Evolutionary conservation across 495 filamentous ascomycete species (phyloP), one percentile per base, ranked within the genome.

Genomic region (Hypoxylon lienhwacheense): DNA sequence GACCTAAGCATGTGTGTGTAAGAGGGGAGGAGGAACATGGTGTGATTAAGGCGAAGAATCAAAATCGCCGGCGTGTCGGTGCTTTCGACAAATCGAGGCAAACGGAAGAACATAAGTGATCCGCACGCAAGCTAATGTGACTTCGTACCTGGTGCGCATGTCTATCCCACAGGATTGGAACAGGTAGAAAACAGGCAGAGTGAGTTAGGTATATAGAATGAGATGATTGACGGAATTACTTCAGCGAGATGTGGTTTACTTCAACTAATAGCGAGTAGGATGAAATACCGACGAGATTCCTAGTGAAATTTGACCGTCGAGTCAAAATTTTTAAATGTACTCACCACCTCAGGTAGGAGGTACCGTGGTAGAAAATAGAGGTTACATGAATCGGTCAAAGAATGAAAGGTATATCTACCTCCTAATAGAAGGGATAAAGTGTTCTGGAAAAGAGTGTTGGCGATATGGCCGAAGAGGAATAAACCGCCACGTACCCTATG

Each of bases 201-300:
- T 26, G 17, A n/a, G 47, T 36, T 47, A 32, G 7, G 36, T 32
- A 40, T 15, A 36, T 39, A n/a, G n/a, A n/a, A n/a, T n/a, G n/a
- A n/a, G 26, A 29, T 57, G 53, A 57, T 62, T 56, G 53, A 62
- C 35, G 58, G 58, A 16, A 57, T 47, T 57, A 51, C 51, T 55
- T 29, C 8, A 10, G 36, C 40, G 19, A 50, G 12, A 35, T 21
- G 41, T 11, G 44, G 25, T 14, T 3, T 25, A 19, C 4, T 10
- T 36, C 1, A 25, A 28, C 19, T 24, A 26, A 45, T 26, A 39
- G 11, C 7, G 20, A 44, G 25, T 31, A 16, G 20, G n/a, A 42
- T 36, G 11, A 25, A 6, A 5, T 4, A 12, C 4, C 4, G 5
- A n/a, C 22, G 11, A 32, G 8, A 22, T 21, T 28, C 10, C 37